Base-by-base conservation (phyloP, 1,139 yeast species). In the Candida buenavistaensis region DNA sequence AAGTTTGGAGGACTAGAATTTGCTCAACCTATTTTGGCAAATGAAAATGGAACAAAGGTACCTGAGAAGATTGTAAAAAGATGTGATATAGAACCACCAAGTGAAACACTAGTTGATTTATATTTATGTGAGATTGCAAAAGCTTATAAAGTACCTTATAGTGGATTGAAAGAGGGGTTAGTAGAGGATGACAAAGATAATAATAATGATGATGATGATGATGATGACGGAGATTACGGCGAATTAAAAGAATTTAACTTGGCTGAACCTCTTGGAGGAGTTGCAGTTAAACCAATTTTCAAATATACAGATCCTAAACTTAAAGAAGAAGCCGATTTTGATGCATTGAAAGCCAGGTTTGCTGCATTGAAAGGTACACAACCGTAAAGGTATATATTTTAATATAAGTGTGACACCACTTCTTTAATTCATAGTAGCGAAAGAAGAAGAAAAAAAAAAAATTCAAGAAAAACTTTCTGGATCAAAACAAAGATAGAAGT, bases 91-190 rank as follows among this genome's bases (percentile, higher is more conserved):
- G 79, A 75, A 33, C 80, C 95, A 3, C 96, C 96, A 0, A 61
- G 73, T 4, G 72, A 68, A 27, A 78, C 72, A 16, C 66, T 88
- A 40, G 95, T 88, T 2, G 70, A 74, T 15, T 59, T 85, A 41
- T 89, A 89, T 52, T 63, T 89, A 43, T 66, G 76, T 39, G 97
- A 89, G 51, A 88, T 89, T 41, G 95, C 96, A 1, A 68, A 71
- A 40, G 86, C 95, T 0, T 89, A 89, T 53, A 73, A 72, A 27
- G 94, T 82, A 2, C 87, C 90, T 1, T 87, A 78, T 51, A 78
- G 86, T 30, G 82, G 78, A 14, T 54, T 80, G 37, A 57, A 55
- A 3, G 62, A 51, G 9, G 52, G 42, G 3, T 52, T 39, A 2
- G 57, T 46, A 1, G 54, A 46, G 4, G 50, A 44, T n/a, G 55